A percentile compares a stretch with the other conserved stretches of the same genome.
phyloP scores from a whole-genome alignment of 2,329 filamentous ascomycete species.

The Fusarium sp. region DNA sequence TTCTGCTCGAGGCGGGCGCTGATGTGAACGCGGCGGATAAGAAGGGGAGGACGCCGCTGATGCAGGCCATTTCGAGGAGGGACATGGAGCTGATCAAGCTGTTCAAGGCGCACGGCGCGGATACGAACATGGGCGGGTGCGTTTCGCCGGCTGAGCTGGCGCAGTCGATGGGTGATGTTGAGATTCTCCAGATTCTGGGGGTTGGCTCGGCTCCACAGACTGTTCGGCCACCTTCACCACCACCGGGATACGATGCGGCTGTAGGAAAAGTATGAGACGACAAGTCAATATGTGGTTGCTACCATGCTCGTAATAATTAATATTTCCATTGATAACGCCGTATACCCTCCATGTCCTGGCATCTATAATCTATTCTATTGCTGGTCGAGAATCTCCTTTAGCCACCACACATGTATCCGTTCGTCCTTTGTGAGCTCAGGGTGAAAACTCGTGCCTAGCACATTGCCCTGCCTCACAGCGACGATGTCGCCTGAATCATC shows the following conservation, averaged over 20 bases:
- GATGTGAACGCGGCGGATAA: constrained; percentile 47
- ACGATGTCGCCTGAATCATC: constrained; percentile 77
- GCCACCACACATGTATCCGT: constrained; percentile 94
- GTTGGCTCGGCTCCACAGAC: constrained; percentile 1
- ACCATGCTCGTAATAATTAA: constrained; percentile 23
- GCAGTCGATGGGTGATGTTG: constrained; percentile 35
- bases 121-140: constrained; percentile 28
- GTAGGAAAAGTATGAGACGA: constrained; percentile 27
- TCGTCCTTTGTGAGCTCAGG: constrained; percentile 90
- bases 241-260: constrained; percentile 35
- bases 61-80: constrained; percentile 45
- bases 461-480: constrained; percentile 88
- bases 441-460: constrained; percentile 95
- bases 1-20: constrained; percentile 47
- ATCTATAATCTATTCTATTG: constrained; percentile 29
- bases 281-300: constrained; percentile 1
- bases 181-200: constrained; percentile 43
- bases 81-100: constrained; percentile 44
- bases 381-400: constrained; percentile 66
- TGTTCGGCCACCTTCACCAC: constrained; percentile 33
- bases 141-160: constrained; percentile 41
- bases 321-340: constrained; percentile 20
- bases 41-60: constrained; percentile 46
- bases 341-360: constrained; percentile 8
- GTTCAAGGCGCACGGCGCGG: constrained; percentile 44